phyloP scores from a whole-genome alignment of 768 basidiomycete genomes.

The Mycena vitilis region DNA sequence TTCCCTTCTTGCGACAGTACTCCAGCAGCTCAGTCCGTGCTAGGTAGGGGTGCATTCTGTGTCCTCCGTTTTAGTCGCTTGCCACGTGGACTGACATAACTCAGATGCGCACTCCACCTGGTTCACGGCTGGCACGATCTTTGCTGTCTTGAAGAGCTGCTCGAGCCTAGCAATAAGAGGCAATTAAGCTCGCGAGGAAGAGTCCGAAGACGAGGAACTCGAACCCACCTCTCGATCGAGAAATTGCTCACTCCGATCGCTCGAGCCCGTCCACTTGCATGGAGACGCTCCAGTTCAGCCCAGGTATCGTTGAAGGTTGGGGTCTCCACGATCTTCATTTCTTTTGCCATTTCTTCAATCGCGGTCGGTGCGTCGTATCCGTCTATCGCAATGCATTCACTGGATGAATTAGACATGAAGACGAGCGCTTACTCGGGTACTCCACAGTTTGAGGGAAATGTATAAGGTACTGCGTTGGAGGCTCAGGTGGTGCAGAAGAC shows the following conservation, averaged over 20 bases:
- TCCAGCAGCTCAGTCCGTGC: conserved; percentile 58
- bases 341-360: conserved; percentile 45
- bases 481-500: neutral
- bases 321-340: conserved; percentile 43
- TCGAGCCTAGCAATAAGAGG: conserved; percentile 44
- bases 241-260: conserved; percentile 73
- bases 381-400: conserved; percentile 5
- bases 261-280: conserved; percentile 56
- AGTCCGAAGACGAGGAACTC: neutral
- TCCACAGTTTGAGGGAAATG: conserved; percentile 60
- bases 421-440: conserved; percentile 41
- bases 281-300: conserved; percentile 64
- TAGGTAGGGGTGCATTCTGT: conserved; percentile 62
- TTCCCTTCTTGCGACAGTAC: conserved; percentile 62
- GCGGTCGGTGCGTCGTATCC: conserved; percentile 40
- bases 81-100: neutral
- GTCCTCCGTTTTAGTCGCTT: neutral
- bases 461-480: conserved; percentile 55
- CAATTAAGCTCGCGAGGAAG: neutral
- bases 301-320: conserved; percentile 57
- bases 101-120: conserved; percentile 55
- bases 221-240: conserved; percentile 62
- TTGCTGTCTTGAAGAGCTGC: conserved; percentile 52
- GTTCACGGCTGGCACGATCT: conserved; percentile 59
- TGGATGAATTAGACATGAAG: neutral